phyloP scores from a whole-genome alignment of 75 land plant genomes.

The Pinus albicaulis region DNA sequence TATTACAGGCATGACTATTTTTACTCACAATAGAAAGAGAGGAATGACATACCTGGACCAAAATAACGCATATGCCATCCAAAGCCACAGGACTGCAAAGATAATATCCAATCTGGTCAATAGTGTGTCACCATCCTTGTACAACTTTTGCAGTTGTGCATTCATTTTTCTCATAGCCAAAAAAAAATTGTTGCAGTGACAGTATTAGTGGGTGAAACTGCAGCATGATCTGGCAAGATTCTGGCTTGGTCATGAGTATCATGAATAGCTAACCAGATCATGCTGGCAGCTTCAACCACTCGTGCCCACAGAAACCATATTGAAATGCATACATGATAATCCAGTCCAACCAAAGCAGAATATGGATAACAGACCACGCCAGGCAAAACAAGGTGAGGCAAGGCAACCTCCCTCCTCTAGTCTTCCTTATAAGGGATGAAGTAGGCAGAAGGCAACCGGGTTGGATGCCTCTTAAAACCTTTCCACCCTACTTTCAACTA shows the following conservation, averaged over 20 bases:
- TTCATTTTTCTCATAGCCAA: no score
- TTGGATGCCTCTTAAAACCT: no score
- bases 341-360: background rate
- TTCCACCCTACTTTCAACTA: no score
- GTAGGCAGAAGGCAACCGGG: background rate
- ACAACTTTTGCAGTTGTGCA: no score
- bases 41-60: no score
- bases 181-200: background rate
- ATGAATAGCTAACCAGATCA: constrained; percentile 37
- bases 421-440: background rate
- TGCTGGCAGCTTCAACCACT: constrained; percentile 65
- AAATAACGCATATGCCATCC: no score
- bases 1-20: no score
- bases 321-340: background rate
- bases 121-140: no score
- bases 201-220: background rate
- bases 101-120: no score
- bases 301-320: background rate
- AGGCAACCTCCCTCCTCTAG: background rate
- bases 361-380: background rate
- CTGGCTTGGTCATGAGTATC: background rate
- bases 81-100: no score
- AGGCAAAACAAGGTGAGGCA: background rate
- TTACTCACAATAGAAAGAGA: no score
- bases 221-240: constrained; percentile 2